Base-by-base conservation (phyloP, 2,329 filamentous ascomycete genomes). In the Fusarium sp. region DNA sequence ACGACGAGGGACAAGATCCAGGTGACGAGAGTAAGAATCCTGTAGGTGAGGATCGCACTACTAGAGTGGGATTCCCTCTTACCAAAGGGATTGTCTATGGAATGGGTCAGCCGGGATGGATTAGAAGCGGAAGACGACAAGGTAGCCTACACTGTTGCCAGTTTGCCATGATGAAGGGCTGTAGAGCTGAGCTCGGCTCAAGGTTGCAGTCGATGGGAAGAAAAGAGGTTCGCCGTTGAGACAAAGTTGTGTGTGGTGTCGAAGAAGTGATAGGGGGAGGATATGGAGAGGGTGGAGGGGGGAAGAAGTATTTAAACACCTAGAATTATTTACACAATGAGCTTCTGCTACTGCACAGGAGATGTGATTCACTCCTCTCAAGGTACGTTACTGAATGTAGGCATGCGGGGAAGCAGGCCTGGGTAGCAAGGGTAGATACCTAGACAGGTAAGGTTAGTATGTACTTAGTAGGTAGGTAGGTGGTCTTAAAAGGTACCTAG, bases 1-100 rank as follows among this genome's bases (percentile, higher is more conserved):
- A 91, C 87, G 76, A 94, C 82, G 62, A 96, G 85, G 44, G 94
- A 89, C 49, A 97, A 83, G 35, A 94, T 83, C 92, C 94, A 98
- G 41, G 91, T 91, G 57, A 94, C 70, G 48, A 91, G 87, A 8
- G 93, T 94, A 70, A 95, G 84, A 80, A 94, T 83, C 82, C 94
- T 95, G 88, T 96, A 96, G 41, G 90, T 86, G 74, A 90, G 85
- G 77, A 98, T 85, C 57, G 90, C 86, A 70, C 85, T 85, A 36
- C 84, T 82, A 69, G 87, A 87, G 80, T 94, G 91, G 24, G 89
- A 86, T 68, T 95, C 92, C 78, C 90, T 90, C 82, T 88, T 91
- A 68, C 88, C 85, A 84, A 96, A 96, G 35, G 94, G 94, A 81
- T 96, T 96, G 80, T 90, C 92, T 93, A 71, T 58, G 26, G 18